Percentiles rank a stretch among this genome's conserved stretches.
These are phyloP conservation scores for Suhomyces xylopsoci DNA, from an alignment of 805 yeast genomes.

Conservation along the genomic window DNA sequence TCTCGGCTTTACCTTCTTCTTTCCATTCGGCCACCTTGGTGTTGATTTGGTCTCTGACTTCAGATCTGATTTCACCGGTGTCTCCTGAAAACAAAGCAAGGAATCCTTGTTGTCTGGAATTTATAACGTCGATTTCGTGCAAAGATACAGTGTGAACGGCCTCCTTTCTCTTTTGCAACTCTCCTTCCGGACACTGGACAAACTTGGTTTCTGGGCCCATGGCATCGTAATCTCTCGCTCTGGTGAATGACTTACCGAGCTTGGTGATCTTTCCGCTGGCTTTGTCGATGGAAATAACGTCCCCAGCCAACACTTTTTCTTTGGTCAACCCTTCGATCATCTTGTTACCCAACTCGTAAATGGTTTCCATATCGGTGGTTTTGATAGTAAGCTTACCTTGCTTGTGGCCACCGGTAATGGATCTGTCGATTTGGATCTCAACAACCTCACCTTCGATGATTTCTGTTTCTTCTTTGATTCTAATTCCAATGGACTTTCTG, in stretches of 20 bases:
- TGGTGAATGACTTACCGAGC: conserved; percentile 91
- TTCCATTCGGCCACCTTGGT: conserved; percentile 97
- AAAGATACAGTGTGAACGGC: conserved; percentile 97
- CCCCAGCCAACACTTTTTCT: conserved; percentile 96
- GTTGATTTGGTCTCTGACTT: conserved; percentile 94
- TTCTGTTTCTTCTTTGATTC: conserved; percentile 95
- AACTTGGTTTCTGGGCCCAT: conserved; percentile 98
- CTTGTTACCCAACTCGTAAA: conserved; percentile 89
- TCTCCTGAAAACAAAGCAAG: conserved; percentile 93
- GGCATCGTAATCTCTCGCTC: conserved; percentile 97
- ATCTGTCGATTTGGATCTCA: conserved; percentile 90
- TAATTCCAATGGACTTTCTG: conserved; percentile 91
- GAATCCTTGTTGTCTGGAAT: conserved; percentile 96
- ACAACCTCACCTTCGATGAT: conserved; percentile 98
- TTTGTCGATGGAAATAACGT: conserved; percentile 91
- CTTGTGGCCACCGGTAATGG: conserved; percentile 95
- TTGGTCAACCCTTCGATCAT: conserved; percentile 93
- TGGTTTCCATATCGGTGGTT: conserved; percentile 98
- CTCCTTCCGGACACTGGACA: conserved; percentile 98
- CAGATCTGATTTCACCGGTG: conserved; percentile 96
- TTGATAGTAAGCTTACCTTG: conserved; percentile 97
- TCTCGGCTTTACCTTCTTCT: conserved; percentile 98
- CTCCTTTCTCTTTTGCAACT: conserved; percentile 90
- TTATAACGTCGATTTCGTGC: conserved; percentile 96
- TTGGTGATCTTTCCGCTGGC: conserved; percentile 92